A percentile compares a stretch with the other conserved stretches of the same genome.
These are phyloP conservation scores for Lobosporangium transversale DNA, from an alignment of 192 early-diverging fungal genomes.

Conservation along the genomic window DNA sequence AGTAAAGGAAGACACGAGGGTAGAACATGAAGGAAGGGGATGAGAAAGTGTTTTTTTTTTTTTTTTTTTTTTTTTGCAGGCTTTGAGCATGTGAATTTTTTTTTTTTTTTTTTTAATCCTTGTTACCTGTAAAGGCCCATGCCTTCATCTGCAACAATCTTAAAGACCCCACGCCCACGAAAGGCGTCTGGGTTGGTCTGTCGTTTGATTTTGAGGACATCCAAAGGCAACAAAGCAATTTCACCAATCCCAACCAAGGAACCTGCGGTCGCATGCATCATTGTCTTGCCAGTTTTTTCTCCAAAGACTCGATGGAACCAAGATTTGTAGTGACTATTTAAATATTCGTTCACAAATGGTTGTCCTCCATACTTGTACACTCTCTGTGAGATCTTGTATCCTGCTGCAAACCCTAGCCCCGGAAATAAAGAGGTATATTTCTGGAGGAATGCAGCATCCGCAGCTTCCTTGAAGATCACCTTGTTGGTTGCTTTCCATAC, in stretches of 20 bases:
- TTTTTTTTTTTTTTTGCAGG: background rate
- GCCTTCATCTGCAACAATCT: constrained; percentile 87
- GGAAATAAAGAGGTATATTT: constrained; percentile 97
- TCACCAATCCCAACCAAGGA: constrained; percentile 96
- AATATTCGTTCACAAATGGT: constrained; percentile 91
- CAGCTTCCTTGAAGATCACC: constrained; percentile 92
- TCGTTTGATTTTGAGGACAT: constrained; percentile 97
- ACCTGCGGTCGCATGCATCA: constrained; percentile 97
- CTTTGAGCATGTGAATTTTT: background rate
- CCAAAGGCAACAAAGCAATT: constrained; percentile 92
- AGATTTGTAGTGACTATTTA: constrained; percentile 81
- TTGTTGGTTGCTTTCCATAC: constrained; percentile 68
- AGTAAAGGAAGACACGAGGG: background rate
- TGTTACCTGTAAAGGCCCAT: constrained; percentile 85
- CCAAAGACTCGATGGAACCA: constrained; percentile 85
- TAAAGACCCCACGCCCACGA: constrained; percentile 77
- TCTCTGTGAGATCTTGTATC: constrained; percentile 96
- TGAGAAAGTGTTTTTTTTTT: background rate
- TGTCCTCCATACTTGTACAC: constrained; percentile 99
- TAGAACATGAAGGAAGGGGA: background rate
- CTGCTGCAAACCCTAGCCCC: constrained; percentile 94
- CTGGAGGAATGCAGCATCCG: constrained; percentile 68
- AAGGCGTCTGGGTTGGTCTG: constrained; percentile 92
- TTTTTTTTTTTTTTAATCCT: background rate
- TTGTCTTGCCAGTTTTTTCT: constrained; percentile 91